Base-by-base conservation (phyloP, 371 early-diverging fungal genomes). In the Mortierella sp. region DNA sequence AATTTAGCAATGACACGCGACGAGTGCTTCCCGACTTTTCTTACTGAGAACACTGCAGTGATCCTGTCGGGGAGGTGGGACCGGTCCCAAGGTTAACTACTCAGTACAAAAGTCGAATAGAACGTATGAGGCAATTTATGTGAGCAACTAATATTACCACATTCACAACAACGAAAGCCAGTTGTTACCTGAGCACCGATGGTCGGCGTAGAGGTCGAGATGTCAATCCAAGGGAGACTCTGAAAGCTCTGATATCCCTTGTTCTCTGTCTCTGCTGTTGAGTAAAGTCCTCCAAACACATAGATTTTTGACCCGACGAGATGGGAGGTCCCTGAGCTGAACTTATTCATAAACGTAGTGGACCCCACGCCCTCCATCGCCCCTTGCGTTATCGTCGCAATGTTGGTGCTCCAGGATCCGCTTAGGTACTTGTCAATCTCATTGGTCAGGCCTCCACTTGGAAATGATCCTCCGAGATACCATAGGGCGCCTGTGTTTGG, bases 11-110 rank as follows among this genome's bases (percentile, higher is more conserved):
- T n/a, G n/a, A n/a, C n/a, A n/a, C n/a, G n/a, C n/a, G n/a, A 21
- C 8, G 44, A 8, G 44, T 19, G 44, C 19, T 7, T 44, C 19
- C 23, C 19, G 19, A n/a, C 42, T 57, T 44, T 27, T 44, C 60
- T 62, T 75, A 68, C 69, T 75, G 12, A 75, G 47, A 27, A 75
- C 75, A 37, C 68, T 68, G 57, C 75, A 75, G 32, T 75, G 75
- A 24, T 67, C 56, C 9, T 68, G 64, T 21, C 75, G 75, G 5
- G 55, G 43, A 30, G 51, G 41, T 15, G 75, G 75, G 19, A 56
- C 39, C 3, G 41, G 12, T 8, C 68, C 68, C 4, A 68, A 14
- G 4, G 75, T 75, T 1, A 63, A 23, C 62, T 72, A 27, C 30
- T n/a, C 26, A 31, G 6, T 28, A 23, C 26, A 42, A 46, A 39